Evolutionary conservation across 2,329 filamentous ascomycete species (phyloP), one percentile per base, ranked within the genome.

Genomic region (Pestalotiopsis sp.): DNA sequence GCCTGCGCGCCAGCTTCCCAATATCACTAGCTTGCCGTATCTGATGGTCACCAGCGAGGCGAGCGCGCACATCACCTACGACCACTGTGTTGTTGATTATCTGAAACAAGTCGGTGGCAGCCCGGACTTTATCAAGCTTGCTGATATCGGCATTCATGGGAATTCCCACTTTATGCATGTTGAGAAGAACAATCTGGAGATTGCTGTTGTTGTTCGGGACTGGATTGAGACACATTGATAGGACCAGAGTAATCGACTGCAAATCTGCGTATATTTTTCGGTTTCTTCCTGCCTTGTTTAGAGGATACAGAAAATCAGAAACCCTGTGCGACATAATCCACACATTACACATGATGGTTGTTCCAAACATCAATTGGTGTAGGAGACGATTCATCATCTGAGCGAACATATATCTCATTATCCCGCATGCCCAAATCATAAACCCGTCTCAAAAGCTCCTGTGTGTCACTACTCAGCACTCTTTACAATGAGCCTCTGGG

Each of bases 101-200:
- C 73, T 90, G 72, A 71, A 75, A 65, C 87, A 90, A 72, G 85
- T 83, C 1, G 86, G 87, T 0, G 80, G 84, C 1, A 68, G 72
- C 0, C 79, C 81, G 1, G 78, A 84, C 2, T 82, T 81, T 76
- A 70, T 86, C 44, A 76, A 80, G 63, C 77, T 89, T 58, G 80
- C 77, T 0, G 74, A 83, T 0, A 67, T 77, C 1, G 80, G 80
- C 0, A 81, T 88, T 1, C 73, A 76, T 24, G 87, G 87, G 0
- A 89, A 89, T 68, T 86, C 85, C 0, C 86, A 88, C 71, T 80
- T 89, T 68, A 80, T 84, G 76, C 86, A 86, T 59, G 72, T 88
- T 40, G 86, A 88, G 76, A 80, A 77, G 71, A 88, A 88, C 71
- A 87, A 81, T 67, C 70, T 80, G 39, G 72, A 78, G 0, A 78